Evolutionary conservation across 352 stramenopile species (phyloP).

Genomic region (Phytophthora capsici): DNA sequence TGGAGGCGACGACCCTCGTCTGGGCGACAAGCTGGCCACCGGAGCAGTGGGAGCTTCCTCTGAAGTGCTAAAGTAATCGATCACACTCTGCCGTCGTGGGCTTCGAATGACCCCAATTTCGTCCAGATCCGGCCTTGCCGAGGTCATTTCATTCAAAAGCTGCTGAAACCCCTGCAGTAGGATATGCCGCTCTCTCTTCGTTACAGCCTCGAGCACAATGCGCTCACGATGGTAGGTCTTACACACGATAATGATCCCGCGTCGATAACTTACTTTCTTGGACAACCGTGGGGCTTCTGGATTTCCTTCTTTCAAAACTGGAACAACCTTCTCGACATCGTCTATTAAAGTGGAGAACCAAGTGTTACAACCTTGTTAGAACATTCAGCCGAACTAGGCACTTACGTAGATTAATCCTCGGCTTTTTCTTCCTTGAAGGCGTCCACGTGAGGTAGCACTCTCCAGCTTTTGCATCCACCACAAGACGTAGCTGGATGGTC

Average conservation of each 20-base stretch:
- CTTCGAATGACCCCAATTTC: constrained; percentile 52
- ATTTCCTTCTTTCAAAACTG: constrained; percentile 61
- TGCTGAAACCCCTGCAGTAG: constrained; percentile 63
- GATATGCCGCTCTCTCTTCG: constrained; percentile 66
- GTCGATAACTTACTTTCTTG: constrained; percentile 70
- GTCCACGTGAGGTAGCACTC: constrained; percentile 80
- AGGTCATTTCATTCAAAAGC: constrained; percentile 59
- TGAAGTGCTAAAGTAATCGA: constrained; percentile 55
- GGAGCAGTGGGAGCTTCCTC: constrained; percentile 10
- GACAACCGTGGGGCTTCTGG: constrained; percentile 50
- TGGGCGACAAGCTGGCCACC: constrained; percentile 4
- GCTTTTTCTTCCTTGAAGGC: constrained; percentile 72
- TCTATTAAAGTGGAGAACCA: constrained; percentile 40
- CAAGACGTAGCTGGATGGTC: constrained; percentile 63
- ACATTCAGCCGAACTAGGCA: constrained; percentile 3
- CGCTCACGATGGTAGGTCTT: constrained; percentile 70
- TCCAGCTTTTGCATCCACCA: constrained; percentile 45
- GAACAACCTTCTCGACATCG: constrained; percentile 64
- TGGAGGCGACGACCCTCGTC: neutral
- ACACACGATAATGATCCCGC: constrained; percentile 69
- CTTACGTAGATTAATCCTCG: constrained; percentile 66
- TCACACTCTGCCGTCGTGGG: constrained; percentile 51
- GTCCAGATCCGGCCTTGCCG: constrained; percentile 50
- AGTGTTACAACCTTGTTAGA: neutral
- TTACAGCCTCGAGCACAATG: constrained; percentile 64